Evolutionary conservation across 805 yeast genomes (phyloP).

Genomic region (Starmerella lactis-condensi): DNA sequence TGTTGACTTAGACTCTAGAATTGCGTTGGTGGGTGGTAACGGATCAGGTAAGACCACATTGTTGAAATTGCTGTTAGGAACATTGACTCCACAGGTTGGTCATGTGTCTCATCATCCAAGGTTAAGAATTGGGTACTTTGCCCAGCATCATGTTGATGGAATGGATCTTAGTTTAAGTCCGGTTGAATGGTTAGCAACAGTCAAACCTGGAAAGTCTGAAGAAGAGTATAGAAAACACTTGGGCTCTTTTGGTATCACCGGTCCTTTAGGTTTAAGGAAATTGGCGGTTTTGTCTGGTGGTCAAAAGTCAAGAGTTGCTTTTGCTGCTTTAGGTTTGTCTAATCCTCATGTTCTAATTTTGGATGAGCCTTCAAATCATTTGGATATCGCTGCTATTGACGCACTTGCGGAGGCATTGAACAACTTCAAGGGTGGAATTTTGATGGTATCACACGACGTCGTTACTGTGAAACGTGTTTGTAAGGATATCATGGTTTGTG

Average conservation of each 20-base stretch:
- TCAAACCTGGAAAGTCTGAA: constrained; percentile 82
- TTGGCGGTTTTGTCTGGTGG: constrained; percentile 88
- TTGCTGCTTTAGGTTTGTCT: constrained; percentile 78
- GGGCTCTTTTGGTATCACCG: constrained; percentile 94
- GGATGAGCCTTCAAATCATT: constrained; percentile 96
- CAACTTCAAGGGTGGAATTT: constrained; percentile 81
- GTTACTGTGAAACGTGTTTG: constrained; percentile 74
- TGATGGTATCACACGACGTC: constrained; percentile 97
- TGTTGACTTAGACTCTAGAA: constrained; percentile 82
- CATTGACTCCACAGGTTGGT: constrained; percentile 57
- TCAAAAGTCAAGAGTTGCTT: constrained; percentile 95
- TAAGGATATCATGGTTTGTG: constrained; percentile 91
- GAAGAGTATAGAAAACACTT: constrained; percentile 93
- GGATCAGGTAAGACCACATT: constrained; percentile 98
- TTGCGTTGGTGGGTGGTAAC: constrained; percentile 95
- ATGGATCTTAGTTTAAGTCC: constrained; percentile 78
- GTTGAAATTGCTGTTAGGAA: constrained; percentile 69
- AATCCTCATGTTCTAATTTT: constrained; percentile 81
- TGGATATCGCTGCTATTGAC: constrained; percentile 95
- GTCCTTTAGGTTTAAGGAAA: constrained; percentile 78
- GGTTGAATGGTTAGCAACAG: constrained; percentile 80
- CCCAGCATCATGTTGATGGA: constrained; percentile 97
- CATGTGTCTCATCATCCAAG: constrained; percentile 63
- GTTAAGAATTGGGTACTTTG: constrained; percentile 85
- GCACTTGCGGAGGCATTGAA: constrained; percentile 81